phyloP scores from a whole-genome alignment of 345 rosid genomes.

The Atalantia buxifolia region DNA sequence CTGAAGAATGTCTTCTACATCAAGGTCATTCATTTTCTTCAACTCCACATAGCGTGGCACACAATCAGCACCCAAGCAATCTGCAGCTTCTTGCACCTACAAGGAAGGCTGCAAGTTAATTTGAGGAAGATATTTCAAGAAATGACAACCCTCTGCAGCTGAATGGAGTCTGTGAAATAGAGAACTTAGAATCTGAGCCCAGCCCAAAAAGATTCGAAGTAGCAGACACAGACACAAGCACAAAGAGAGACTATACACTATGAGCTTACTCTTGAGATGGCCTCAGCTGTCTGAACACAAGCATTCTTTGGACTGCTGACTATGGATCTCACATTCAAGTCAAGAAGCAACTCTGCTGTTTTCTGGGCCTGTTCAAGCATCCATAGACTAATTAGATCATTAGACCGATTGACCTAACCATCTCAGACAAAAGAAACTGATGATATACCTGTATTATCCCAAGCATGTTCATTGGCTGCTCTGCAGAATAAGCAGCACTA shows the following conservation, averaged over 20 bases:
- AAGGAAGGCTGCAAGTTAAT: neutral
- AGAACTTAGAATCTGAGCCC: neutral
- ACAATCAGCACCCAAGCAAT: slow-evolving; percentile 78
- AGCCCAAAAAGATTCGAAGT: neutral
- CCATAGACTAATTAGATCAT: slow-evolving; percentile 20
- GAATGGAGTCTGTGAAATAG: neutral
- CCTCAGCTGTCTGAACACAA: slow-evolving; percentile 55
- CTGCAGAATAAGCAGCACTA: slow-evolving; percentile 27
- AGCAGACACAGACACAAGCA: neutral
- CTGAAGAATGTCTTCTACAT: slow-evolving; percentile 34
- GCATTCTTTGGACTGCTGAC: slow-evolving; percentile 57
- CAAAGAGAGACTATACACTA: neutral
- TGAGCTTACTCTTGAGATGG: slow-evolving; percentile 56
- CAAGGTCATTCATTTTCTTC: slow-evolving; percentile 56
- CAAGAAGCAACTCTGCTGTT: slow-evolving; percentile 90
- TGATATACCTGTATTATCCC: slow-evolving; percentile 74
- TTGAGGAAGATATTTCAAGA: neutral
- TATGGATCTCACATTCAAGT: slow-evolving; percentile 59
- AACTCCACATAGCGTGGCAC: slow-evolving; percentile 71
- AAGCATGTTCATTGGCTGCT: slow-evolving; percentile 73
- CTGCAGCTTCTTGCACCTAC: slow-evolving; percentile 96
- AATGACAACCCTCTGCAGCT: neutral
- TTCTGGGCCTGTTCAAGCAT: slow-evolving; percentile 71
- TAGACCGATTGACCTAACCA: neutral
- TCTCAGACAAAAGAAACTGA: neutral